phyloP scores from a whole-genome alignment of 352 stramenopile genomes.

The Globisporangium sylvaticum region DNA sequence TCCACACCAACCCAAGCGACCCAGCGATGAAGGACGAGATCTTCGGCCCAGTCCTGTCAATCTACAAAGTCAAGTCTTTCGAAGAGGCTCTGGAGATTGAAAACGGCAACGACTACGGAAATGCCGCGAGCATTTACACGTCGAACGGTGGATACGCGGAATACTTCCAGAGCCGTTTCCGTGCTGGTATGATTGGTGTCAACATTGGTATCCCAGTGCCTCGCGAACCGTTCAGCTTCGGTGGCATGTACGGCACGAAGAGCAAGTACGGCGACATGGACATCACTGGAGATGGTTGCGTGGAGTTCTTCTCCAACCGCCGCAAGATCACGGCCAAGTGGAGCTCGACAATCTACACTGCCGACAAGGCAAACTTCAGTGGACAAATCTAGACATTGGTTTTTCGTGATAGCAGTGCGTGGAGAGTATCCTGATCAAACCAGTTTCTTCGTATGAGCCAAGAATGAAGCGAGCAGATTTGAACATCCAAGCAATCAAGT shows the following conservation, averaged over 20 bases:
- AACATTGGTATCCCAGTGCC: conserved; percentile 96
- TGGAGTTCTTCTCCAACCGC: conserved; percentile 97
- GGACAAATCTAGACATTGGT: conserved; percentile 42
- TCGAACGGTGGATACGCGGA: conserved; percentile 91
- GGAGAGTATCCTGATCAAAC: background rate
- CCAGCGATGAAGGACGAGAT: conserved; percentile 94
- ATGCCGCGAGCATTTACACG: conserved; percentile 97
- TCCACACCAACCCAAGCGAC: conserved; percentile 87
- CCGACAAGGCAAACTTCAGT: conserved; percentile 69
- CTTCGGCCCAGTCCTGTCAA: conserved; percentile 96
- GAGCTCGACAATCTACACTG: conserved; percentile 45
- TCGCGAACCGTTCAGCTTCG: conserved; percentile 95
- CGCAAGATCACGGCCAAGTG: conserved; percentile 98
- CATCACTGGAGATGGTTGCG: conserved; percentile 95
- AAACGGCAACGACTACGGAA: conserved; percentile 96
- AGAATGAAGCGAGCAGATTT: background rate
- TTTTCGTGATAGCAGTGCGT: background rate
- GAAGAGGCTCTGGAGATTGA: conserved; percentile 95
- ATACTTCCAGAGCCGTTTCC: conserved; percentile 92
- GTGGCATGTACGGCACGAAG: conserved; percentile 94
- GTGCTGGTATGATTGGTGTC: conserved; percentile 93
- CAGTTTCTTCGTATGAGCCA: background rate
- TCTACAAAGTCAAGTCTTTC: conserved; percentile 80
- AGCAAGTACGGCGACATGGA: conserved; percentile 98
- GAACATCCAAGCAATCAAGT: background rate